Base-by-base conservation (phyloP, 2,329 filamentous ascomycete species). In the Falciphora oryzae region DNA sequence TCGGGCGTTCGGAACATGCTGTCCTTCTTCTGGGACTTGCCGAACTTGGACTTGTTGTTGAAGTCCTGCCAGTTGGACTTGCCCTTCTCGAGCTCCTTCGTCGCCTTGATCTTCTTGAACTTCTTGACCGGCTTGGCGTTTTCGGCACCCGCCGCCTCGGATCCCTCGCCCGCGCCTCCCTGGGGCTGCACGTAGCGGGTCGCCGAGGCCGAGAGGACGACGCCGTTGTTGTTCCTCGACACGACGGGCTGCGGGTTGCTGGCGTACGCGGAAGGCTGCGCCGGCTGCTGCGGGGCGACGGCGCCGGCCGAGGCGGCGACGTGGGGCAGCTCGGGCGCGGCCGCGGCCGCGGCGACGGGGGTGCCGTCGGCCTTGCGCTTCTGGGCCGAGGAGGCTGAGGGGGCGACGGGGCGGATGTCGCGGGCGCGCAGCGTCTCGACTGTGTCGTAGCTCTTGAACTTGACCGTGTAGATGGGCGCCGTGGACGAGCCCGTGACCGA, bases 61-160 rank as follows among this genome's bases (percentile, higher is more conserved):
- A 97, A 99, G 68, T 96, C 91, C 74, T 97, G 90, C 95, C 95
- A 99, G 74, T 95, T 97, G 73, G 80, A 91, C 81, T 97, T 96
- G 73, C 90, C 89, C 68, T 88, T 91, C 79, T 98, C 94, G 29
- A 98, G 83, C 74, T 96, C 92, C 75, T 93, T 95, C 67, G 89
- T 95, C 62, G 93, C 91, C 78, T 93, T 95, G 73, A 92, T 93
- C 71, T 94, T 94, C 79, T 96, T 97, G 65, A 94, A 85, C 76
- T 91, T 90, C 74, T 90, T 89, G 14, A 88, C 85, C 61, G 89
- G 85, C 75, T 94, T 95, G 72, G 91, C 89, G 69, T 83, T 85
- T 60, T 85, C 83, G 72, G 89, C 84, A 70, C 86, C 84, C 11
- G 44, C 44, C 7, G 18, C 44, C 7, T n/a, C 44, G 44, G 18